Base-by-base conservation (phyloP, 768 basidiomycete species). In the Lyophyllum semitale region DNA sequence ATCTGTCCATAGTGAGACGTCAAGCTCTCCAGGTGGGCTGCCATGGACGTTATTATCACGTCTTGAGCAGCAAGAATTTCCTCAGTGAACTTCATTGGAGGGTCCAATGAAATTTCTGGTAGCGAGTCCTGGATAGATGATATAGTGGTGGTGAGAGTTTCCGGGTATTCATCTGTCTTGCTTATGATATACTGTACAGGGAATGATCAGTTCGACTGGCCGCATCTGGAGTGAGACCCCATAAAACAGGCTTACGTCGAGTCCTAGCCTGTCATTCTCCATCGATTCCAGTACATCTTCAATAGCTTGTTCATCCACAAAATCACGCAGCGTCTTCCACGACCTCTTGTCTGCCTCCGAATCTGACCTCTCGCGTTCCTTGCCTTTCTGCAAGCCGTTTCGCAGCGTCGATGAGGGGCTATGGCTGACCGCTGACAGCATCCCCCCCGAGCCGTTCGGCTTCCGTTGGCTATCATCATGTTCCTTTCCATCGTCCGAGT, bases 321-420 rank as follows among this genome's bases (percentile, higher is more conserved):
- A 93, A 66, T 93, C 91, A 30, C 92, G 81, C 30, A 93, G 65
- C 0, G 88, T 89, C 76, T 91, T 93, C 91, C 91, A 93, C 29
- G 73, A 77, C 37, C 74, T 77, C 54, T 84, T 75, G 60, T 87
- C 85, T 23, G 63, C 65, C 53, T 63, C 51, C 59, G 71, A 53
- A 62, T 71, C 70, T 32, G 50, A 58, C 62, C 51, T 51, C 41
- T 37, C 54, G 32, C 55, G 59, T n/a, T 62, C 52, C 30, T 46
- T 59, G 26, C 59, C 61, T 25, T 58, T 59, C n/a, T 51, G 56
- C 47, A 61, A 37, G 3, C 60, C 58, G 40, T 43, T 49, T 43
- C 67, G 69, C 13, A 81, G 52, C 35, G 82, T 77, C 56, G 76
- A 73, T 8, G 78, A 70, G 46, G 78, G 75, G 61, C 73, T 80